These are phyloP conservation scores for Krasilnikovozyma curviuscula DNA, from an alignment of 768 basidiomycete genomes.

Conservation along the genomic window DNA sequence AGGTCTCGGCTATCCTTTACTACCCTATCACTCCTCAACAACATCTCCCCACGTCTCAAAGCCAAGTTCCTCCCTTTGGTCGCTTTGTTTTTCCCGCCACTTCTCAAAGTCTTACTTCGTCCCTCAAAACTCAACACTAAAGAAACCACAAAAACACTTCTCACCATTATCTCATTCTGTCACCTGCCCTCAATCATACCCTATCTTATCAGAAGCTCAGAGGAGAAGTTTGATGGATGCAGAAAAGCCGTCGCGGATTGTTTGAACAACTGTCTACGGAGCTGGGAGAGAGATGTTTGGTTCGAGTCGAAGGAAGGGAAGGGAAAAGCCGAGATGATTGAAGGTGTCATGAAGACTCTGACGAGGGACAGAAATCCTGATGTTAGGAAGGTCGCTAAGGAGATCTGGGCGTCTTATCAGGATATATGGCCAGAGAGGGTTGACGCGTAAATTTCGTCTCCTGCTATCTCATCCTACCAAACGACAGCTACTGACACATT, in stretches of 20 bases:
- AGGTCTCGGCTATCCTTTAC: constrained; percentile 49
- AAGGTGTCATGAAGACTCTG: constrained; percentile 45
- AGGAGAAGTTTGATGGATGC: constrained; percentile 49
- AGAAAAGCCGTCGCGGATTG: constrained; percentile 49
- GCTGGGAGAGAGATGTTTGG: background rate
- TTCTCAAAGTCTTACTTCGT: constrained; percentile 48
- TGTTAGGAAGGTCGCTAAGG: constrained; percentile 46
- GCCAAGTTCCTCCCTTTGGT: constrained; percentile 47
- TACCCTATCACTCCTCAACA: constrained; percentile 43
- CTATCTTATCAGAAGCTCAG: constrained; percentile 39
- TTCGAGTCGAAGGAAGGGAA: constrained; percentile 37
- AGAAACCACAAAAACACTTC: constrained; percentile 44
- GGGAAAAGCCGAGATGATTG: constrained; percentile 51
- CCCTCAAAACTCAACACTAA: constrained; percentile 59
- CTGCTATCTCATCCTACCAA: background rate
- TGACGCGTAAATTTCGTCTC: constrained; percentile 36
- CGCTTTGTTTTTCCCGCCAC: constrained; percentile 44
- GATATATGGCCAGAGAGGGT: constrained; percentile 48
- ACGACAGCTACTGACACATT: background rate
- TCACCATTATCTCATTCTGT: constrained; percentile 43
- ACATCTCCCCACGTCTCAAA: constrained; percentile 39
- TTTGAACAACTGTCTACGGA: too few relatives aligned
- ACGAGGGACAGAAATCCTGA: constrained; percentile 59
- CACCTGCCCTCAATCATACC: constrained; percentile 47
- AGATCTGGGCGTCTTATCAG: constrained; percentile 59